Conservation (phyloP, 768 basidiomycete genomes). For the Artomyces pyxidatus region DNA sequence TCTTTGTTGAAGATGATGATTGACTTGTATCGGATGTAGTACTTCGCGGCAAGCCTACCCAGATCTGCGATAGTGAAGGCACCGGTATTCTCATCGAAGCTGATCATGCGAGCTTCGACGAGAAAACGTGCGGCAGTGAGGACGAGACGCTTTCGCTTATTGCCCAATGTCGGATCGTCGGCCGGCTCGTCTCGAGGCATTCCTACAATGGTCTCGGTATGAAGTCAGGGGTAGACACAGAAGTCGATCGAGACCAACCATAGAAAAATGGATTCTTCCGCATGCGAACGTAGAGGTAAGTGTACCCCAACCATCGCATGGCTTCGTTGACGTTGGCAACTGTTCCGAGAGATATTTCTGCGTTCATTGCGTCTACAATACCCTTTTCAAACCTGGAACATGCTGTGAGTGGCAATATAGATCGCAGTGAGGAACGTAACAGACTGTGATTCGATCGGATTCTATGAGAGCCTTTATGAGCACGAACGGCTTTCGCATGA, state of each 20-base stretch:
- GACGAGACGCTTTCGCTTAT: conserved; percentile 62
- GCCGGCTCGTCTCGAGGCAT: conserved; percentile 57
- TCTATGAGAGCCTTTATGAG: conserved; percentile 33
- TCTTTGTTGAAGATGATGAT: conserved; percentile 79
- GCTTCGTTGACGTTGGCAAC: conserved; percentile 83
- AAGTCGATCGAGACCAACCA: conserved; percentile 37
- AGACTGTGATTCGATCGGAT: conserved; percentile 94
- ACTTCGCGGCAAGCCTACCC: conserved; percentile 94
- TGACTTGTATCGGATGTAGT: conserved; percentile 82
- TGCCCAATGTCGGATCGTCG: conserved; percentile 69
- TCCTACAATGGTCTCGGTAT: no score
- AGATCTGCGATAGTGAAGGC: conserved; percentile 75
- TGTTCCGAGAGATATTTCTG: conserved; percentile 91
- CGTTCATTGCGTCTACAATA: conserved; percentile 87
- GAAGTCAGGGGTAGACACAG: no score
- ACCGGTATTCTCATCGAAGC: conserved; percentile 51
- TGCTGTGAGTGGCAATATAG: neutral
- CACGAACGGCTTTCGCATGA: neutral
- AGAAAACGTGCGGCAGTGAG: conserved; percentile 58
- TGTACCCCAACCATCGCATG: conserved; percentile 93
- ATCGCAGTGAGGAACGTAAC: neutral
- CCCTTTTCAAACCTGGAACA: conserved; percentile 61
- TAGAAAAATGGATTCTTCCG: conserved; percentile 82
- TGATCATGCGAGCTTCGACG: conserved; percentile 71
- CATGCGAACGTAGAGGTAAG: conserved; percentile 95